Conservation (phyloP, 2,329 filamentous ascomycete genomes). For the Claviceps africana region DNA sequence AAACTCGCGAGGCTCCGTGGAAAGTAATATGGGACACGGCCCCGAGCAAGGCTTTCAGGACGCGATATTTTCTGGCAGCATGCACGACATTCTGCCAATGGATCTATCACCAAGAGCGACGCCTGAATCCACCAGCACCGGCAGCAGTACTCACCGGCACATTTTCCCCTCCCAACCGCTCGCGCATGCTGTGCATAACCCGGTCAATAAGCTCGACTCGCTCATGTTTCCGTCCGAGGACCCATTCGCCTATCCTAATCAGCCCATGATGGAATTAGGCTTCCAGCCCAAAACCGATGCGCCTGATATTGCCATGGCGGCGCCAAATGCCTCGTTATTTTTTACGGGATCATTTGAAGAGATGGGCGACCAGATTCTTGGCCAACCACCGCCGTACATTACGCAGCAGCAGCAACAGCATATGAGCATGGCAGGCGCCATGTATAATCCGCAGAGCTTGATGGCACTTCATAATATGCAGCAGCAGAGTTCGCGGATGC, state of each 20-base stretch:
- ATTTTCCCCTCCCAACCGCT: slow-evolving; percentile 19
- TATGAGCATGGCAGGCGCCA: slow-evolving; percentile 28
- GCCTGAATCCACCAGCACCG: slow-evolving; percentile 29
- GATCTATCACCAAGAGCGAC: slow-evolving; percentile 30
- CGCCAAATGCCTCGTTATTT: slow-evolving; percentile 32
- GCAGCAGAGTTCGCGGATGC: slow-evolving; percentile 4
- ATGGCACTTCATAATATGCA: slow-evolving; percentile 23
- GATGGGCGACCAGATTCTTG: slow-evolving; percentile 60
- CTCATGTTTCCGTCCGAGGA: slow-evolving; percentile 73
- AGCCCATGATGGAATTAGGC: slow-evolving; percentile 51
- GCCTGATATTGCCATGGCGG: slow-evolving; percentile 18
- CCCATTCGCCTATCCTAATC: slow-evolving; percentile 67
- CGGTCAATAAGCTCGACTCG: slow-evolving; percentile 55
- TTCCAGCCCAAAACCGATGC: slow-evolving; percentile 22
- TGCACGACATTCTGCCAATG: slow-evolving; percentile 31
- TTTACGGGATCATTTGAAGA: slow-evolving; percentile 44
- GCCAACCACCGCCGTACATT: slow-evolving; percentile 57
- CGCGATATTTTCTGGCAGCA: slow-evolving; percentile 23
- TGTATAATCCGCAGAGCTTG: slow-evolving; percentile 31
- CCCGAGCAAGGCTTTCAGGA: slow-evolving; percentile 21
- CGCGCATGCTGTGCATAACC: slow-evolving; percentile 22
- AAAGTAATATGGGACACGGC: slow-evolving; percentile 17
- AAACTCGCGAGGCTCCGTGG: slow-evolving; percentile 18
- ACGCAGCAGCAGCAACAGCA: slow-evolving; percentile 35
- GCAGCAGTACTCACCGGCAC: slow-evolving; percentile 24